Percentiles rank a stretch among this genome's conserved stretches.
Evolutionary conservation across 805 yeast species (phyloP).

Genomic region (Nakazawaea molendinolei): DNA sequence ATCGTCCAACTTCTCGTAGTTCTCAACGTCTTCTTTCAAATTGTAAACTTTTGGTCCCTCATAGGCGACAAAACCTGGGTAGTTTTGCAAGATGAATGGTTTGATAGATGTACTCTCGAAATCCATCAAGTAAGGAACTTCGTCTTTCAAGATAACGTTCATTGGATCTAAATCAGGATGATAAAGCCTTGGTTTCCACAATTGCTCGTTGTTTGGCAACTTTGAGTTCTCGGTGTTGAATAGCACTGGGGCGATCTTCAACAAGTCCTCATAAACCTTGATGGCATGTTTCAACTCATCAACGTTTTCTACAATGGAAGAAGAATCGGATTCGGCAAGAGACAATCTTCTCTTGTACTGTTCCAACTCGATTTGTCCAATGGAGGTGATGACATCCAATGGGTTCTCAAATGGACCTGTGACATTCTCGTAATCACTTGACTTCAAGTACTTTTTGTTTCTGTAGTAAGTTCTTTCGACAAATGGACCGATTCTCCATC

Average conservation of each 20-base stretch:
- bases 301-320: constrained; percentile 36
- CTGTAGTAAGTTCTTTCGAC: constrained; percentile 76
- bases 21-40: constrained; percentile 67
- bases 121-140: constrained; percentile 56
- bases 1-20: constrained; percentile 59
- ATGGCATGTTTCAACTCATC: constrained; percentile 42
- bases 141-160: constrained; percentile 57
- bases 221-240: constrained; percentile 46
- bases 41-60: constrained; percentile 84
- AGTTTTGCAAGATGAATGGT: constrained; percentile 72
- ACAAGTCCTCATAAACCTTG: constrained; percentile 55
- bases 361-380: constrained; percentile 64
- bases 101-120: constrained; percentile 76
- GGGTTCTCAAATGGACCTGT: constrained; percentile 83
- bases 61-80: constrained; percentile 82
- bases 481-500: constrained; percentile 92
- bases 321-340: constrained; percentile 47
- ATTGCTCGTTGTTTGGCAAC: constrained; percentile 55
- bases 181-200: constrained; percentile 66
- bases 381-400: constrained; percentile 51
- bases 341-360: constrained; percentile 47
- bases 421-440: constrained; percentile 38
- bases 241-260: constrained; percentile 48
- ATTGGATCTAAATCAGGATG: constrained; percentile 88
- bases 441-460: constrained; percentile 48